phyloP scores from a whole-genome alignment of 2,329 filamentous ascomycete genomes.

The Xylogone sp. region DNA sequence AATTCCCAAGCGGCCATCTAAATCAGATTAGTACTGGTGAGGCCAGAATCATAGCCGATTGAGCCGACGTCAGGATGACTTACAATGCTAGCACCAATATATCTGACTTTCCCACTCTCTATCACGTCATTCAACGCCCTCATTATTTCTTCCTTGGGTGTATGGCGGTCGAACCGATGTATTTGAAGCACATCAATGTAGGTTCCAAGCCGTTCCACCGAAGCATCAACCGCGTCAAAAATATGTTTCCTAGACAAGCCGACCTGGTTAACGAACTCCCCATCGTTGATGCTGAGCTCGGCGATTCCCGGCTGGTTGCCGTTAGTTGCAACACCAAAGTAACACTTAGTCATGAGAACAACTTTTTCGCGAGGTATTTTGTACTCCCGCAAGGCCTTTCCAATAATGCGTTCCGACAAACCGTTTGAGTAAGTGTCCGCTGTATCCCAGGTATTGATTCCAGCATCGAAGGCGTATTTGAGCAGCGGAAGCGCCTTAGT shows the following conservation, averaged over 20 bases:
- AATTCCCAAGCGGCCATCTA: constrained; percentile 49
- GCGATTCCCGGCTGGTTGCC: constrained; percentile 30
- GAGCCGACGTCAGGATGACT: constrained; percentile 6
- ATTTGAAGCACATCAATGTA: constrained; percentile 50
- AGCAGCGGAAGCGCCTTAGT: constrained; percentile 45
- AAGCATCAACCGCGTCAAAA: constrained; percentile 58
- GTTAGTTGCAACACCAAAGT: constrained; percentile 38
- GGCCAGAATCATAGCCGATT: constrained; percentile 10
- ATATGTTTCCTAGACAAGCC: constrained; percentile 60
- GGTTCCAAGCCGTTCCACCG: constrained; percentile 46
- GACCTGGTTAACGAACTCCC: constrained; percentile 36
- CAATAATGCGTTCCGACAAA: constrained; percentile 58
- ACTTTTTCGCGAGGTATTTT: constrained; percentile 60
- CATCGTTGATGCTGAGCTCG: neutral
- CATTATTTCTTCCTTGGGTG: constrained; percentile 54
- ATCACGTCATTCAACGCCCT: constrained; percentile 54
- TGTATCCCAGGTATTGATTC: constrained; percentile 54
- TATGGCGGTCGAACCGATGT: constrained; percentile 48
- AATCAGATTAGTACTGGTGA: constrained; percentile 33
- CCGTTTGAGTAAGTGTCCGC: constrained; percentile 54
- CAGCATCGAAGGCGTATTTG: constrained; percentile 50
- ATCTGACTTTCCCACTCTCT: constrained; percentile 49
- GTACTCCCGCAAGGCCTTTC: constrained; percentile 59
- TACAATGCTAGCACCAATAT: constrained; percentile 44
- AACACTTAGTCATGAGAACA: constrained; percentile 62